phyloP scores from a whole-genome alignment of 2,329 filamentous ascomycete genomes.

The Magnaporthales sp. region DNA sequence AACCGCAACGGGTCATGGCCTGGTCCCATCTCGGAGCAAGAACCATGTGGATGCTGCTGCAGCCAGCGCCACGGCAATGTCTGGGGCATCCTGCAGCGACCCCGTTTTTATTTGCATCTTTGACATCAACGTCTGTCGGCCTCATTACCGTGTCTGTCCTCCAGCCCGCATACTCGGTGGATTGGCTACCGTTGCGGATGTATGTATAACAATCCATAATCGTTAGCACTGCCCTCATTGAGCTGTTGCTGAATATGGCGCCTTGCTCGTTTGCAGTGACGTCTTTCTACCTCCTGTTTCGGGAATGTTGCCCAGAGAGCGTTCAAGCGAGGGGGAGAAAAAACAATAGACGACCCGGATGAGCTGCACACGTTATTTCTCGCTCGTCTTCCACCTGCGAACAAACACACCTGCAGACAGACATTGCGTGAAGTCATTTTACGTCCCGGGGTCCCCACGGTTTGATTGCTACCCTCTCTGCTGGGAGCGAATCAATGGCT shows the following conservation, averaged over 20 bases:
- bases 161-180: background rate
- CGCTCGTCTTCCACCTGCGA: background rate
- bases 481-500: background rate
- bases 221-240: background rate
- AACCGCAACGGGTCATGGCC: background rate
- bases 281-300: background rate
- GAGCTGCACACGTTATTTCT: background rate
- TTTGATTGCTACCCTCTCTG: background rate
- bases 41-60: background rate
- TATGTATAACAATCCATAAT: background rate
- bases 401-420: background rate
- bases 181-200: no score
- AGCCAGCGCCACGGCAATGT: background rate
- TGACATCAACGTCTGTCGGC: no score
- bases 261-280: background rate
- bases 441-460: background rate
- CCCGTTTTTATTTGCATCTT: no score
- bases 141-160: no score
- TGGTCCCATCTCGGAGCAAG: background rate
- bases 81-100: no score
- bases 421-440: background rate
- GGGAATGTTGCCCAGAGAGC: background rate
- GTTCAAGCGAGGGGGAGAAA: background rate
- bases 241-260: background rate
- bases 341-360: background rate